phyloP scores from a whole-genome alignment of 768 basidiomycete species.

The Xerocomus potaroensis region DNA sequence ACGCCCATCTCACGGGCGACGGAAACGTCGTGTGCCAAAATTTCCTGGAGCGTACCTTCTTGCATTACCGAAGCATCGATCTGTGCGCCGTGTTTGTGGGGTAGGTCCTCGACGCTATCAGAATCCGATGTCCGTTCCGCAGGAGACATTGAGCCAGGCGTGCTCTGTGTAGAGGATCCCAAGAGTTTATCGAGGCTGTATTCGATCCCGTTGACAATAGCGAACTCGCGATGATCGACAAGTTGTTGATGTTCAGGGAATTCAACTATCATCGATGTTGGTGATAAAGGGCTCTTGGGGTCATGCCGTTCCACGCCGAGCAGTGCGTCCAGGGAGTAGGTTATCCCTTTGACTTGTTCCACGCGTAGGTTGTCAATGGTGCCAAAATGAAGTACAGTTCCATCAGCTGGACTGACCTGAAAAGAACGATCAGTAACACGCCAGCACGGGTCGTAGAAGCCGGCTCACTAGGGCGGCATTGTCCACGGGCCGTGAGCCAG shows the following conservation, averaged over 20 bases:
- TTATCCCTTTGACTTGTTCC: slow-evolving; percentile 97
- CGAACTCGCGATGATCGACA: slow-evolving; percentile 88
- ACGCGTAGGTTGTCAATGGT: slow-evolving; percentile 73
- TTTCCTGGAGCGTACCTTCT: slow-evolving; percentile 48
- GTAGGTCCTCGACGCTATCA: slow-evolving; percentile 25
- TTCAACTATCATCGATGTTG: slow-evolving; percentile 38
- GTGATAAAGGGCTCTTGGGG: slow-evolving; percentile 42
- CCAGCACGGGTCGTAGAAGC: background rate
- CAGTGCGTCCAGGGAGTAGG: slow-evolving; percentile 91
- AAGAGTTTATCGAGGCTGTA: slow-evolving; percentile 91
- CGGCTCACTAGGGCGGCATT: slow-evolving; percentile 61
- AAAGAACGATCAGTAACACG: background rate
- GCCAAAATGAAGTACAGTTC: slow-evolving; percentile 88
- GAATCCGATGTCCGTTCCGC: slow-evolving; percentile 14
- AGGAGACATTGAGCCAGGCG: slow-evolving; percentile 39
- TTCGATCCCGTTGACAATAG: slow-evolving; percentile 94
- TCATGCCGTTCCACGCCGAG: slow-evolving; percentile 63
- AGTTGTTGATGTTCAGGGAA: slow-evolving; percentile 46
- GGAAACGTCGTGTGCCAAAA: slow-evolving; percentile 59
- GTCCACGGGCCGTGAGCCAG: slow-evolving; percentile 77
- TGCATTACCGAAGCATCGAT: slow-evolving; percentile 74
- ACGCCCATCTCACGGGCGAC: slow-evolving; percentile 74
- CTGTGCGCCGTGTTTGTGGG: slow-evolving; percentile 59
- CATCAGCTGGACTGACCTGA: slow-evolving; percentile 93
- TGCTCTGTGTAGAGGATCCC: slow-evolving; percentile 45